phyloP scores from a whole-genome alignment of 2,329 filamentous ascomycete genomes.

The Arthrobotrys conoides region DNA sequence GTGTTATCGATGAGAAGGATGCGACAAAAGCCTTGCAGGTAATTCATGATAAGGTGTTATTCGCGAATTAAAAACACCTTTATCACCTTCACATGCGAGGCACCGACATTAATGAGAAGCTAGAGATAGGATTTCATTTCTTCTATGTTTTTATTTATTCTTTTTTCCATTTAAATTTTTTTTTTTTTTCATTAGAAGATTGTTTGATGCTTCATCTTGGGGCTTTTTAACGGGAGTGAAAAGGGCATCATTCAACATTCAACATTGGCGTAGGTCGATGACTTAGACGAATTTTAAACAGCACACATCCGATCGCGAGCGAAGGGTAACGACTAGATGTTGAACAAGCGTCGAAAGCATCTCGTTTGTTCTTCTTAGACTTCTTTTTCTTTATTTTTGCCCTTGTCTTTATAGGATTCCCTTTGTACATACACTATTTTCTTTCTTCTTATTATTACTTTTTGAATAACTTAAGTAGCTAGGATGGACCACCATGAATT shows the following conservation, averaged over 20 bases:
- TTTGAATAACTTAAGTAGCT: not conserved
- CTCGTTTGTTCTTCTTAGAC: not conserved
- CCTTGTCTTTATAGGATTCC: not conserved
- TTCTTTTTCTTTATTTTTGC: not conserved
- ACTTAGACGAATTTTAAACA: not conserved
- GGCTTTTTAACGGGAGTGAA: constrained; percentile 1
- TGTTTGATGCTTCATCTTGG: not conserved
- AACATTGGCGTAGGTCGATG: constrained; percentile 12
- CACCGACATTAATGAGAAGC: too few relatives aligned
- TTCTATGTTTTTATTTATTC: constrained; percentile 19
- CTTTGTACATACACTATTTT: constrained; percentile 8
- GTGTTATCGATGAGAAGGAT: constrained; percentile 92
- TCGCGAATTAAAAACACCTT: constrained; percentile 12
- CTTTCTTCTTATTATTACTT: not conserved
- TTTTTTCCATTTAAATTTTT: constrained; percentile 2
- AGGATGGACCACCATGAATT: constrained; percentile 11
- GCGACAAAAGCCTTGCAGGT: constrained; percentile 95
- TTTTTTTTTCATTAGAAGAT: not conserved
- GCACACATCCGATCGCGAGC: not conserved
- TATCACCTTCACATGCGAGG: not conserved
- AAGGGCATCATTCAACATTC: constrained; percentile 22
- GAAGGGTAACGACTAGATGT: constrained; percentile 1
- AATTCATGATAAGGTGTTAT: constrained; percentile 73
- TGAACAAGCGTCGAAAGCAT: constrained; percentile 23
- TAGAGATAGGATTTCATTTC: not conserved